Evolutionary conservation across 1,284 basidiomycete species (phyloP), one percentile per base, ranked within the genome.

Genomic region (Papiliotrema terrestris): DNA sequence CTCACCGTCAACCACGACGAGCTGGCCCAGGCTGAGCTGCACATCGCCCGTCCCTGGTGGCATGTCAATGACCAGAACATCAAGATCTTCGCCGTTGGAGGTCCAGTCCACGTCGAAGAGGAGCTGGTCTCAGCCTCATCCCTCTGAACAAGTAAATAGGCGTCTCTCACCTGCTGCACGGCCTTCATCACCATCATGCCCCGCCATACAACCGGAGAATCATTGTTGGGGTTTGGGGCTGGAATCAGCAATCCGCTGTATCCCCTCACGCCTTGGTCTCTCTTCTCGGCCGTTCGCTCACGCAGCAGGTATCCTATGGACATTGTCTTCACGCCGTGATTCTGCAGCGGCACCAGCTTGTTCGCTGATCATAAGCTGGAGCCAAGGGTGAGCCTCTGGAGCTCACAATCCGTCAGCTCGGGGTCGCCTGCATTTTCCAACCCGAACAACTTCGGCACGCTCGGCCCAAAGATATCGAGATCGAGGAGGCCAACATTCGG

Each of bases 101-200:
- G 67, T 70, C 95, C 96, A 98, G 72, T 98, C 95, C 2, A 98
- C 92, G 64, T 98, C 93, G 69, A 98, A 98, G 0, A 98, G 81
- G 0, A 98, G 80, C 72, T 98, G 36, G 39, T 44, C n/a, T 51
- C n/a, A 55, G 55, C 22, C 15, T 11, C 13, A 32, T 36, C 36
- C 6, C 20, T 19, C 22, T 32, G 23, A 32, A 32, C 29, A 6
- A 32, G 29, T 32, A 11, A 11, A 32, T 5, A 5, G 11, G 20
- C 29, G 2, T 17, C 45, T 50, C 59, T 6, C n/a, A 68, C 69
- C 58, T 72, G 74, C 74, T 98, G 95, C 0, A 95, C 92, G 23
- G 95, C 94, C 72, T 98, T 98, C 79, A 96, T 94, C 1, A 98
- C 96, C 95, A 98, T 98, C 48, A 98, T 83, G 1, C 95, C 95